Evolutionary conservation across 352 stramenopile genomes (phyloP).

Genomic region (Phytophthora pistaciae): DNA sequence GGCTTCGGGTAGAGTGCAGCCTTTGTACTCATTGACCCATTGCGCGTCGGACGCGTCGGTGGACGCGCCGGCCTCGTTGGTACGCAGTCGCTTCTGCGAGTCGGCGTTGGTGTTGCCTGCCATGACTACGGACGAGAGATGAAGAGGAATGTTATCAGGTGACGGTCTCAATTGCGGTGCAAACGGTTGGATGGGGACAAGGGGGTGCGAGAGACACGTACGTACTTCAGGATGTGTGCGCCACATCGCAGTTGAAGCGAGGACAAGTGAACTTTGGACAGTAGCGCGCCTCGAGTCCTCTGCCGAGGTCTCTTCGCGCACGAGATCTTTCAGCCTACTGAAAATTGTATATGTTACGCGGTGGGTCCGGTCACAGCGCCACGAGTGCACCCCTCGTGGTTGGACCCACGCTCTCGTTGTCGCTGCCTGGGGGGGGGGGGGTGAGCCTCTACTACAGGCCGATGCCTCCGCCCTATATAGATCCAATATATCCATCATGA

Average conservation of each 20-base stretch:
- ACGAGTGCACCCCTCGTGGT: too few species aligned
- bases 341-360: too few species aligned
- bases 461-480: too few species aligned
- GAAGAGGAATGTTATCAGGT: constrained; percentile 33
- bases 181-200: constrained; percentile 44
- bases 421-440: too few species aligned
- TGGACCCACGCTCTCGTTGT: too few species aligned
- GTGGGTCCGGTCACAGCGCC: too few species aligned
- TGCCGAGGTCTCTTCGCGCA: too few species aligned
- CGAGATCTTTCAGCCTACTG: too few species aligned
- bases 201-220: constrained; percentile 4
- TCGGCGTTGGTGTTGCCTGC: constrained; percentile 15
- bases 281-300: too few species aligned
- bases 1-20: constrained; percentile 55
- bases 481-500: too few species aligned
- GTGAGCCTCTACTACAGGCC: too few species aligned
- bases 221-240: background rate
- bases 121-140: constrained; percentile 10
- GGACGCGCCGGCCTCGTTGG: constrained; percentile 28
- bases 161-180: constrained; percentile 12
- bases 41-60: constrained; percentile 19
- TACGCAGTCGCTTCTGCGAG: constrained; percentile 58
- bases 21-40: constrained; percentile 68
- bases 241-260: constrained; percentile 7
- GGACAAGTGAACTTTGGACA: background rate